Evolutionary conservation across 176 grass and related monocot species (phyloP).

Genomic region (Aegilops longissima): DNA sequence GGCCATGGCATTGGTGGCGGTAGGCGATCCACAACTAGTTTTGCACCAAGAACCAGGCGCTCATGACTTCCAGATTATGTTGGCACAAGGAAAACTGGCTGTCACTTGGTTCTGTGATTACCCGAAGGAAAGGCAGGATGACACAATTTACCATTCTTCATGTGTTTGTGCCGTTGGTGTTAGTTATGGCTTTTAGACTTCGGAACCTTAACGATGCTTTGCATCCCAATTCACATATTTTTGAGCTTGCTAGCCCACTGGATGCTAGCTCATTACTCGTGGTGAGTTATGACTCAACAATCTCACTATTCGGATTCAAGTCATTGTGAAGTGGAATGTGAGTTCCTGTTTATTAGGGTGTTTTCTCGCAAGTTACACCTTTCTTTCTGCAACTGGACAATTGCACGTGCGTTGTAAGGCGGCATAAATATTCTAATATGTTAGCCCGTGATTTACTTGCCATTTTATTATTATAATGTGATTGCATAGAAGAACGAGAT

Average conservation of each 20-base stretch:
- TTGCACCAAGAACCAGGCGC: too few species aligned
- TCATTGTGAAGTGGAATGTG: background rate
- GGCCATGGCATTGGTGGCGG: too few species aligned
- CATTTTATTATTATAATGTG: too few species aligned
- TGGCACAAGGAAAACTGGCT: constrained; percentile 60
- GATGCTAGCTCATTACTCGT: background rate
- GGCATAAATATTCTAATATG: too few species aligned
- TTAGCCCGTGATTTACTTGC: too few species aligned
- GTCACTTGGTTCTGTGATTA: constrained; percentile 49
- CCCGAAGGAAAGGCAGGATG: background rate
- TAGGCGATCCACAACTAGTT: too few species aligned
- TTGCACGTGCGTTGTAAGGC: too few species aligned
- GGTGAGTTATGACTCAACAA: background rate
- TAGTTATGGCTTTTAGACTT: background rate
- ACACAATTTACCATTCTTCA: background rate
- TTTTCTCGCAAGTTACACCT: too few species aligned
- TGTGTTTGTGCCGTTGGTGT: background rate
- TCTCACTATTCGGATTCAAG: background rate
- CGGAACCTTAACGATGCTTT: background rate
- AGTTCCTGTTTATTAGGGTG: background rate
- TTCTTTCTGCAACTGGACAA: background rate
- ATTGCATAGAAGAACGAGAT: too few species aligned
- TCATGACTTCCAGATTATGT: too few species aligned
- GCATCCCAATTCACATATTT: background rate
- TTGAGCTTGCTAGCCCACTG: background rate